phyloP scores from a whole-genome alignment of 768 basidiomycete species.

The Fomitopsis serialis region DNA sequence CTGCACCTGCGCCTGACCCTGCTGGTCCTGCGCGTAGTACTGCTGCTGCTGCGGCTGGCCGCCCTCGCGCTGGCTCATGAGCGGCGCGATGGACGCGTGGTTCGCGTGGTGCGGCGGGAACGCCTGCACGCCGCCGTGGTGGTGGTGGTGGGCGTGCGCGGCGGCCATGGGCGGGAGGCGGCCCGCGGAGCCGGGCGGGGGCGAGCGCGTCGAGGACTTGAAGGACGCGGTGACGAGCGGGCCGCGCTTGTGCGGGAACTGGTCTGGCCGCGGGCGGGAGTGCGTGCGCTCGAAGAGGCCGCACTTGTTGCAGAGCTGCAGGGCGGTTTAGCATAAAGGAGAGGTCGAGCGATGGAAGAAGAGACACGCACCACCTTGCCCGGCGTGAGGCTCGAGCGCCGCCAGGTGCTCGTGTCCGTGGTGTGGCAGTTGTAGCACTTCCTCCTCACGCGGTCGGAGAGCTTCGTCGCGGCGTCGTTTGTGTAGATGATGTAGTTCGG shows the following conservation, averaged over 20 bases:
- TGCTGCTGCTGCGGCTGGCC: too few species aligned
- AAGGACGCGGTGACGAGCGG: slow-evolving; percentile 49
- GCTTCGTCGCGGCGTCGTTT: slow-evolving; percentile 76
- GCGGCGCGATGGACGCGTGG: slow-evolving; percentile 48
- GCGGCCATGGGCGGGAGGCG: slow-evolving; percentile 23
- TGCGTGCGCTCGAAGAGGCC: slow-evolving; percentile 80
- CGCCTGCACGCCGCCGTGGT: too few species aligned
- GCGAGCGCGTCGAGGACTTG: slow-evolving; percentile 39
- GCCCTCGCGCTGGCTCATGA: slow-evolving; percentile 31
- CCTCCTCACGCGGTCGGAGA: slow-evolving; percentile 69
- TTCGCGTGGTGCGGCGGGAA: slow-evolving; percentile 45
- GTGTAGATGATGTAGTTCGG: slow-evolving; percentile 46
- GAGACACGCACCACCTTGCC: slow-evolving; percentile 60
- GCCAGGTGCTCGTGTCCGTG: slow-evolving; percentile 80
- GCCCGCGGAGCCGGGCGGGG: slow-evolving; percentile 27
- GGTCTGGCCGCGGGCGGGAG: slow-evolving; percentile 71
- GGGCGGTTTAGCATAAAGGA: background rate
- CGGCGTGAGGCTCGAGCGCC: slow-evolving; percentile 69
- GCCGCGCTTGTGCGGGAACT: slow-evolving; percentile 76
- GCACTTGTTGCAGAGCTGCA: slow-evolving; percentile 55
- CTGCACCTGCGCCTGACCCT: background rate
- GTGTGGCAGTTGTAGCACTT: slow-evolving; percentile 84
- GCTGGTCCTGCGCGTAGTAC: slow-evolving; percentile 15
- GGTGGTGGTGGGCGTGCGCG: slow-evolving; percentile 30
- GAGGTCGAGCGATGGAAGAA: background rate